A percentile compares a stretch with the other conserved stretches of the same genome.
phyloP scores from a whole-genome alignment of 2,329 filamentous ascomycete genomes.

The Colletotrichum sp. region DNA sequence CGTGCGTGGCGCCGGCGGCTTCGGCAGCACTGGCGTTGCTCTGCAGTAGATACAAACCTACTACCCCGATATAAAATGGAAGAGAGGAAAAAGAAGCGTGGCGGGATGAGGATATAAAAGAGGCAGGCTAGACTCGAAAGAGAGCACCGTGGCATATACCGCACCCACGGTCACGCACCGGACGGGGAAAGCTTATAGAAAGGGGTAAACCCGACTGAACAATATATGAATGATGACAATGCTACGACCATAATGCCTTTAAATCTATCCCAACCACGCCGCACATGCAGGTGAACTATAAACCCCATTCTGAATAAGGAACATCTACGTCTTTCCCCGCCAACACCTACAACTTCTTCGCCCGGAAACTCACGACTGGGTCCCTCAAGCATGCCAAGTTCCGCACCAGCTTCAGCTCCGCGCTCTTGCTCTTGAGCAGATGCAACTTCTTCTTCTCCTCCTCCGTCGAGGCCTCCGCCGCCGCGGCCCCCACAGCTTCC shows the following conservation, averaged over 20 bases:
- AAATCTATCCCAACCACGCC: constrained; percentile 5
- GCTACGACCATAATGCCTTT: constrained; percentile 5
- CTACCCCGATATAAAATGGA: background rate
- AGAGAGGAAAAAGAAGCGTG: background rate
- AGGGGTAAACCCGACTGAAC: background rate
- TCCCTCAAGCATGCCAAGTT: constrained; percentile 72
- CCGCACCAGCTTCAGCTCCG: constrained; percentile 83
- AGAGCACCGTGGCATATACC: background rate
- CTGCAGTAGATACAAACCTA: background rate
- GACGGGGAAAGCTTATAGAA: background rate
- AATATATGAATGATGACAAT: constrained; percentile 19
- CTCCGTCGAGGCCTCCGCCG: constrained; percentile 45
- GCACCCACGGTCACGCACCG: background rate
- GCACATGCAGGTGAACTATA: background rate
- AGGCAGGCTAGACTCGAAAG: background rate
- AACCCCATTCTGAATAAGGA: background rate
- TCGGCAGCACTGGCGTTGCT: constrained; percentile 80
- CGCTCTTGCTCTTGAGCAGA: constrained; percentile 79
- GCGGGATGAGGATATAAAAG: background rate
- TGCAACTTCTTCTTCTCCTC: constrained; percentile 64
- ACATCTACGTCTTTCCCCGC: background rate
- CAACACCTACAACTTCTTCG: constrained; percentile 49
- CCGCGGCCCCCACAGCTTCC: constrained; percentile 50
- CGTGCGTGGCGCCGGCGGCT: constrained; percentile 87
- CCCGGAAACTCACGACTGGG: constrained; percentile 69